phyloP scores from a whole-genome alignment of 2,329 filamentous ascomycete genomes.

The Cladorrhinum sp. region DNA sequence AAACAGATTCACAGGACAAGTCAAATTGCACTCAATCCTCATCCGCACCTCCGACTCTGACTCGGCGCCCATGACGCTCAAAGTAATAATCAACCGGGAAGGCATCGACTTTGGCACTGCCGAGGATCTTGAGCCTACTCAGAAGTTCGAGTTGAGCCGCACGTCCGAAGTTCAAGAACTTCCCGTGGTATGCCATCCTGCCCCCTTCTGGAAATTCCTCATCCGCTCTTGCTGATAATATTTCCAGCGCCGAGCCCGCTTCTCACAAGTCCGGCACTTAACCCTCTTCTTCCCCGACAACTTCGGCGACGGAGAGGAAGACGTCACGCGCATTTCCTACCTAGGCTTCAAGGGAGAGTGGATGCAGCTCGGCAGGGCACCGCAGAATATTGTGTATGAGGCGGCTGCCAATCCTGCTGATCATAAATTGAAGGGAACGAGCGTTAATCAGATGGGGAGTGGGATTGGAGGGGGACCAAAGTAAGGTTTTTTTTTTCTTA shows the following conservation, averaged over 20 bases:
- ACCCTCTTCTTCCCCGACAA: conserved; percentile 91
- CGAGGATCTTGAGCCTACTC: conserved; percentile 66
- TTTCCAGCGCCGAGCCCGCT: conserved; percentile 67
- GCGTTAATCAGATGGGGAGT: conserved; percentile 53
- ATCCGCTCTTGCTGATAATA: neutral
- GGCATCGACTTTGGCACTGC: conserved; percentile 82
- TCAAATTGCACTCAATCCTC: conserved; percentile 87
- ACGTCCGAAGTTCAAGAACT: conserved; percentile 83
- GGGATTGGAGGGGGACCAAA: conserved; percentile 45
- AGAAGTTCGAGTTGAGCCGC: conserved; percentile 73
- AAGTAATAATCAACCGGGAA: conserved; percentile 82
- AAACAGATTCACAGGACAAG: conserved; percentile 81
- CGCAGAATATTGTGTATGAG: conserved; percentile 86
- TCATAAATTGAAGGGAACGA: conserved; percentile 65
- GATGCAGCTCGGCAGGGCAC: conserved; percentile 79
- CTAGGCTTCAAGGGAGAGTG: conserved; percentile 93
- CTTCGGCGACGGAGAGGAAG: conserved; percentile 75
- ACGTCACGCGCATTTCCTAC: conserved; percentile 76
- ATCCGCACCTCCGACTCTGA: conserved; percentile 71
- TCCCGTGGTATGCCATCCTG: conserved; percentile 49
- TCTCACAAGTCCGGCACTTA: conserved; percentile 79
- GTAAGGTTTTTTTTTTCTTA: conserved; percentile 10
- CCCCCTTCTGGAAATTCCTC: neutral
- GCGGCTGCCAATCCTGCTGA: conserved; percentile 88
- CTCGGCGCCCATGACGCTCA: conserved; percentile 76